phyloP scores from a whole-genome alignment of 2,329 filamentous ascomycete species.

The Colletotrichum orbiculare region DNA sequence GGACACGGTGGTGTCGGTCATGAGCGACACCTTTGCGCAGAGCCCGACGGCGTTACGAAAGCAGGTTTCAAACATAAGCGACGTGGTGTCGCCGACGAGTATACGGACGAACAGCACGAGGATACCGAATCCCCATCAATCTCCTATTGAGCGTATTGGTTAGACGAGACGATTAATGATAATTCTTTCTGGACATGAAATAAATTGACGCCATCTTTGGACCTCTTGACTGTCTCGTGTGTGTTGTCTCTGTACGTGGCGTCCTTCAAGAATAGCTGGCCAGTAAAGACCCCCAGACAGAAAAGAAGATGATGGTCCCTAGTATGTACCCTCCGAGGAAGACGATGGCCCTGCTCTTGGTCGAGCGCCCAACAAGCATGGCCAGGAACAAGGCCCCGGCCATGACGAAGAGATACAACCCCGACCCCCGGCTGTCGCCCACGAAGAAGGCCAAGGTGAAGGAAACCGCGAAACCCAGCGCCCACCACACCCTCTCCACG shows the following conservation, averaged over 20 bases:
- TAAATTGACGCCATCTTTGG: background rate
- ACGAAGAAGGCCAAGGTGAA: constrained; percentile 5
- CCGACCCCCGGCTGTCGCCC: background rate
- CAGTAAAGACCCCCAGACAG: background rate
- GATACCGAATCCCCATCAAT: background rate
- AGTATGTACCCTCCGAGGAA: background rate
- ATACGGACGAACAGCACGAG: constrained; percentile 25
- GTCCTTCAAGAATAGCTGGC: too few species aligned
- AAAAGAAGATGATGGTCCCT: constrained; percentile 10
- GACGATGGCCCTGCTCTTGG: constrained; percentile 10
- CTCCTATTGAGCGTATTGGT: constrained; percentile 28
- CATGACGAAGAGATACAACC: constrained; percentile 1
- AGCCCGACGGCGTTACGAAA: constrained; percentile 13
- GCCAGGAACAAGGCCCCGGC: background rate
- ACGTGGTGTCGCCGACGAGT: constrained; percentile 27
- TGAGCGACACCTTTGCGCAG: constrained; percentile 9
- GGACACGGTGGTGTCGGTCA: constrained; percentile 19
- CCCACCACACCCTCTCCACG: constrained; percentile 30
- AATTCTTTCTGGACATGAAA: constrained; percentile 27
- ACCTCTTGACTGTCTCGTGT: too few species aligned
- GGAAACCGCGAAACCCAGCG: background rate
- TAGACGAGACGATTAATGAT: constrained; percentile 33
- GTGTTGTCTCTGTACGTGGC: too few species aligned
- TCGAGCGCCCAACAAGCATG: constrained; percentile 11
- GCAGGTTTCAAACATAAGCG: constrained; percentile 14